These are phyloP conservation scores for Syncephalastrum racemosum DNA, from an alignment of 371 early-diverging fungal genomes.

Conservation along the genomic window DNA sequence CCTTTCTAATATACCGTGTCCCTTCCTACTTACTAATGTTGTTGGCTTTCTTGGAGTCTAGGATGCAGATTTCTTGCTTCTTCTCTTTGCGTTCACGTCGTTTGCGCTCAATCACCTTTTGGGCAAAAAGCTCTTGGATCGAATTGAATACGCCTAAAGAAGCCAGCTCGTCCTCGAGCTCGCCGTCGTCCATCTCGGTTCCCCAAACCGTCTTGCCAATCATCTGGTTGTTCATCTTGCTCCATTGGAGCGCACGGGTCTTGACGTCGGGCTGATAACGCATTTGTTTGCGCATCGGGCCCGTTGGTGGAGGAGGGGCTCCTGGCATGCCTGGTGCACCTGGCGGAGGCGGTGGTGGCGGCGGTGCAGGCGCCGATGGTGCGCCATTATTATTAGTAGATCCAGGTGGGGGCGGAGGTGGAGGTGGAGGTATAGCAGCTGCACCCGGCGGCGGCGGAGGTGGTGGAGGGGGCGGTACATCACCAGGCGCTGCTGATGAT, in stretches of 20 bases:
- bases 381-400: neutral
- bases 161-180: constrained; percentile 53
- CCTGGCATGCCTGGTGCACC: constrained; percentile 31
- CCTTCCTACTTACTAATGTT: constrained; percentile 64
- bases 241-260: constrained; percentile 86
- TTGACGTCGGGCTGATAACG: constrained; percentile 70
- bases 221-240: constrained; percentile 68
- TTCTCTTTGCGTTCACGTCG: constrained; percentile 28
- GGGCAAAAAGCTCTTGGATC: constrained; percentile 76
- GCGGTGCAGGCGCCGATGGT: constrained; percentile 25
- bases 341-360: constrained; percentile 38
- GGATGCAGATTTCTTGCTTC: constrained; percentile 60
- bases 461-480: constrained; percentile 43
- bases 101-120: constrained; percentile 57
- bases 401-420: constrained; percentile 43
- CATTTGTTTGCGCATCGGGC: constrained; percentile 54
- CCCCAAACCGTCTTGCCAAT: constrained; percentile 65
- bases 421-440: constrained; percentile 20
- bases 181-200: constrained; percentile 47
- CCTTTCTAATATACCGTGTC: neutral
- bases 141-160: constrained; percentile 63
- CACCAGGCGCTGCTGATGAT: constrained; percentile 15
- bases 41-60: constrained; percentile 76
- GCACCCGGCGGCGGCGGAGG: constrained; percentile 19
- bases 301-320: constrained; percentile 35